Evolutionary conservation across 2,329 filamentous ascomycete genomes (phyloP), one percentile per base, ranked within the genome.

Genomic region (Neoascochyta sp.): DNA sequence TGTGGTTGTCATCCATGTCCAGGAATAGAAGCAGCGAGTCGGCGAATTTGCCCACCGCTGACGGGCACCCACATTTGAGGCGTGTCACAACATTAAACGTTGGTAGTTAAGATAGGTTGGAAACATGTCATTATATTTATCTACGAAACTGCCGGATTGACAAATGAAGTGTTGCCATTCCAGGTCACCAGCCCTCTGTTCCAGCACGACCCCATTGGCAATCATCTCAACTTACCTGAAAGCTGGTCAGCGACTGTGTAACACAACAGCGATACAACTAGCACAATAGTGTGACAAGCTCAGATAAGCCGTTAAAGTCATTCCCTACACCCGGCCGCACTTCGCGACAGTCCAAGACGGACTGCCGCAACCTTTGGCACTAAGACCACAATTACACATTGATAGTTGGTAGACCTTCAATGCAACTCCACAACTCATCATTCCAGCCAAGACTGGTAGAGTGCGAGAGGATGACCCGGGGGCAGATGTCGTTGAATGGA

Each of bases 381-480:
- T 41, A 75, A 77, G 74, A 85, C 81, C 80, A 67, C 67, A 64
- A 67, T 66, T 54, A 64, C 51, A 54, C 53, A 60, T 62, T 59
- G 68, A 76, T 30, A 38, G 17, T 46, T 46, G 46, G 46, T 56
- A 44, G 57, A 43, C 45, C 49, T 53, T 48, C 56, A 56, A 50
- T 60, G 60, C 68, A 77, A 83, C 82, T 85, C 78, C 81, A 86
- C 82, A 81, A 85, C 82, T 74, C 60, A 65, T 86, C 81, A 71
- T 86, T 65, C 69, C 73, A 65, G 55, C 56, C 63, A 51, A 62
- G 36, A 39, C 61, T 46, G 54, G 78, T 86, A 69, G 61, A 76
- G 81, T 84, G 78, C 63, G 81, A 76, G 74, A 86, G 83, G 69
- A 76, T 78, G 75, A 76, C 79, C 83, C 70, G 81, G 80, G 70